A percentile compares a stretch with the other conserved stretches of the same genome.
These are phyloP conservation scores for Penicillium salamii DNA, from an alignment of 495 filamentous ascomycete genomes.

Conservation along the genomic window DNA sequence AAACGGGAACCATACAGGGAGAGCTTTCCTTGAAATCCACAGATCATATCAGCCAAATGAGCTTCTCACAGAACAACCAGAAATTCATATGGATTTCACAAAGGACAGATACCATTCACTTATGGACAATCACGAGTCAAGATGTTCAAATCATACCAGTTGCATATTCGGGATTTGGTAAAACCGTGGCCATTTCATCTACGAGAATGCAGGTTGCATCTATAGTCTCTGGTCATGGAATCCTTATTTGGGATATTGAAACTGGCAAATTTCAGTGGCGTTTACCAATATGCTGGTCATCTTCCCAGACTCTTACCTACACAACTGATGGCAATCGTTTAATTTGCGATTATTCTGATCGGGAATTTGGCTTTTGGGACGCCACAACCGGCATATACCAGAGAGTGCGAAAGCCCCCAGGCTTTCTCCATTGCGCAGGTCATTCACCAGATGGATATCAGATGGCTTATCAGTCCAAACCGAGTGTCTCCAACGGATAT, in stretches of 20 bases:
- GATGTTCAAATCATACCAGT: constrained; percentile 10
- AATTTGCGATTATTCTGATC: no score
- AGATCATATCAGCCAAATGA: no score
- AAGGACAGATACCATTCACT: constrained; percentile 25
- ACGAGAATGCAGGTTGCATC: constrained; percentile 10
- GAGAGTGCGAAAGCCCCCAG: background rate
- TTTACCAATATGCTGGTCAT: no score
- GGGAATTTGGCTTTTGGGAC: background rate
- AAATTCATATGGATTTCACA: no score
- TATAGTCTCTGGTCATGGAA: background rate
- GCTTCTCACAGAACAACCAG: no score
- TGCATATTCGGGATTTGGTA: constrained; percentile 14
- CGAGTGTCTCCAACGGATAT: no score
- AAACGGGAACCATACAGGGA: no score
- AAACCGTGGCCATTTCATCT: constrained; percentile 21
- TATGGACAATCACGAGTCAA: constrained; percentile 8
- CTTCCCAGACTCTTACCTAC: background rate
- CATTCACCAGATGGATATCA: background rate
- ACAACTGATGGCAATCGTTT: background rate
- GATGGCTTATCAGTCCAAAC: no score
- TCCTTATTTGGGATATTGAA: background rate
- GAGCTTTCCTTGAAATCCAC: no score
- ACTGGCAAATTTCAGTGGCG: background rate
- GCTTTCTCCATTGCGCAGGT: background rate
- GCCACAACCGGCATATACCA: background rate